These are phyloP conservation scores for Phoma herbarum DNA, from an alignment of 2,329 filamentous ascomycete species.

Conservation along the genomic window DNA sequence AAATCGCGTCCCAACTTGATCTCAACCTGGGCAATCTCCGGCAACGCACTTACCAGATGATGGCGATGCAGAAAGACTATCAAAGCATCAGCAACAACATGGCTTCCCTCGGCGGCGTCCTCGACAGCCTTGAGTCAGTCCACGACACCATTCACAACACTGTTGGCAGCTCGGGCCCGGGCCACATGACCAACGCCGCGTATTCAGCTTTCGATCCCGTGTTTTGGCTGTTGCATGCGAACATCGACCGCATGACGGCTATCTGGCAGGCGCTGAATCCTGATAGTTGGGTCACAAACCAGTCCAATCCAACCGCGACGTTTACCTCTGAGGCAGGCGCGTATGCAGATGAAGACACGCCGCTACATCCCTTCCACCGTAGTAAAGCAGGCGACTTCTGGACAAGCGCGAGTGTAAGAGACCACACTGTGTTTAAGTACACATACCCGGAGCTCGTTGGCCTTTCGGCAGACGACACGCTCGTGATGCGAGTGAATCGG, in stretches of 20 bases:
- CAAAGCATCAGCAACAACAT: slow-evolving; percentile 71
- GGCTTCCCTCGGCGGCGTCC: slow-evolving; percentile 12
- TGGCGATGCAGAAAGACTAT: slow-evolving; percentile 57
- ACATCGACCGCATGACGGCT: slow-evolving; percentile 77
- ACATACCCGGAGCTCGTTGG: slow-evolving; percentile 72
- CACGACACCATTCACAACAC: slow-evolving; percentile 43
- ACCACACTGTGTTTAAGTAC: slow-evolving; percentile 73
- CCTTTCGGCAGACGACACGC: slow-evolving; percentile 41
- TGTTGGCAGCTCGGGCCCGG: slow-evolving; percentile 37
- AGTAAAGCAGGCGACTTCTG: slow-evolving; percentile 69
- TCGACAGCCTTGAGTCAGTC: slow-evolving; percentile 38
- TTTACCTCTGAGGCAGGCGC: slow-evolving; percentile 67
- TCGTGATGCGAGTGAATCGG: slow-evolving; percentile 65
- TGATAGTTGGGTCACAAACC: slow-evolving; percentile 69
- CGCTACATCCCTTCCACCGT: slow-evolving; percentile 73
- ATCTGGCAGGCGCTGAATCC: slow-evolving; percentile 81
- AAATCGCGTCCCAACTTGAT: slow-evolving; percentile 57
- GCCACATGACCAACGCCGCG: slow-evolving; percentile 66
- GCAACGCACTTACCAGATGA: slow-evolving; percentile 67
- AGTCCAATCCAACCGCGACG: slow-evolving; percentile 62
- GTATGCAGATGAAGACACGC: slow-evolving; percentile 63
- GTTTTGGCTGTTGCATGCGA: slow-evolving; percentile 79
- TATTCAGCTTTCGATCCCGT: slow-evolving; percentile 82
- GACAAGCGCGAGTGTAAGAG: slow-evolving; percentile 70
- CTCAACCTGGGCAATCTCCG: slow-evolving; percentile 69